phyloP scores from a whole-genome alignment of 768 basidiomycete species.

The Boletus rufocinnamomeus region DNA sequence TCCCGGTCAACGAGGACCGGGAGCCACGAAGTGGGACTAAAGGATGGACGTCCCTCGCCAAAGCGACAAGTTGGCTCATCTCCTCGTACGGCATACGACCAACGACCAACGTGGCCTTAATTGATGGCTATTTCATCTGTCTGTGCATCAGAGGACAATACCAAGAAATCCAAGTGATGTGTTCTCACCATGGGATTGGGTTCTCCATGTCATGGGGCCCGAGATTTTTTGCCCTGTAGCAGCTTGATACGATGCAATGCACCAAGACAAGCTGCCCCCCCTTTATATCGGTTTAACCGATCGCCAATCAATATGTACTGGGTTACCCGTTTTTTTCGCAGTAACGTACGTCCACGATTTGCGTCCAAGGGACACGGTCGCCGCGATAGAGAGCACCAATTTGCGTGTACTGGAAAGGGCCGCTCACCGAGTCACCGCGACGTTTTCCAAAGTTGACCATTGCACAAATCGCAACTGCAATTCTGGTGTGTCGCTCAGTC shows the following conservation, averaged over 20 bases:
- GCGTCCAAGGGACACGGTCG: constrained; percentile 15
- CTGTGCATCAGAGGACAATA: not conserved
- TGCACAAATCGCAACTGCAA: constrained; percentile 23
- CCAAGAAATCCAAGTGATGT: not conserved
- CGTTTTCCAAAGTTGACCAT: constrained; percentile 30
- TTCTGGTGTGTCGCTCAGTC: constrained; percentile 33
- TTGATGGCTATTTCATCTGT: not conserved
- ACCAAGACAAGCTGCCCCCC: not conserved
- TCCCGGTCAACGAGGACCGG: constrained; percentile 10
- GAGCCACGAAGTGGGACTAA: constrained; percentile 32
- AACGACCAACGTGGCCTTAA: not conserved
- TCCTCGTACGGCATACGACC: not conserved
- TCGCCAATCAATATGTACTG: not conserved
- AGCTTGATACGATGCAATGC: not conserved
- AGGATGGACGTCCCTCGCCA: constrained; percentile 12
- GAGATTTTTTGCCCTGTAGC: not conserved
- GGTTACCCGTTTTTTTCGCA: not conserved
- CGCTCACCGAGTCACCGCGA: constrained; percentile 30
- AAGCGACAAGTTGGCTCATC: constrained; percentile 1
- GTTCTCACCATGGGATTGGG: not conserved
- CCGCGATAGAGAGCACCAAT: constrained; percentile 26
- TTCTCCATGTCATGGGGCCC: not conserved
- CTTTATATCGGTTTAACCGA: not conserved
- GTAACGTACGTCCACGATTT: not conserved
- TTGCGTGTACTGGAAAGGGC: not conserved